A percentile compares a stretch with the other conserved stretches of the same genome.
phyloP scores from a whole-genome alignment of 352 stramenopile genomes.

The Phytophthora pini region DNA sequence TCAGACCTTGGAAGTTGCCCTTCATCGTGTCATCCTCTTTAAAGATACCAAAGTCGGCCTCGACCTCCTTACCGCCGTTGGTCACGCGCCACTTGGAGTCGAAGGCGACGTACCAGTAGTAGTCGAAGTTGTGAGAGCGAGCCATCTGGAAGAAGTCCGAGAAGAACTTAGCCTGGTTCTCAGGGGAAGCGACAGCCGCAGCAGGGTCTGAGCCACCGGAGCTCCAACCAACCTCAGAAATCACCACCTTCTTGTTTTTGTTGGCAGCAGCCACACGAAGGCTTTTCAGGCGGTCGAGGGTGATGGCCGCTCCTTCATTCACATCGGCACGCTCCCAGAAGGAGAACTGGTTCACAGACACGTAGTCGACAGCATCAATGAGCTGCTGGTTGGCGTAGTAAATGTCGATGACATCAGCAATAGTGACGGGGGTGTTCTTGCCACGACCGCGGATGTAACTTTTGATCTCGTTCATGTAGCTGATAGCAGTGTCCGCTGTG shows the following conservation, averaged over 20 bases:
- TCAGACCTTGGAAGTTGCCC: conserved; percentile 55
- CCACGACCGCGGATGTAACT: conserved; percentile 43
- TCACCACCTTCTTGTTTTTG: conserved; percentile 63
- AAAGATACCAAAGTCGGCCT: conserved; percentile 74
- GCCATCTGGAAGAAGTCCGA: conserved; percentile 72
- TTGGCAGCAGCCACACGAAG: conserved; percentile 48
- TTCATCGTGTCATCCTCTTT: conserved; percentile 62
- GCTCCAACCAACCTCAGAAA: conserved; percentile 75
- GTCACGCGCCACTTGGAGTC: conserved; percentile 65
- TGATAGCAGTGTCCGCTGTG: conserved; percentile 49
- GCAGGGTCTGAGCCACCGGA: conserved; percentile 40
- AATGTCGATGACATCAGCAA: conserved; percentile 75
- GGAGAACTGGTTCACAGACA: conserved; percentile 84
- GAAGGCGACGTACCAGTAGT: conserved; percentile 82
- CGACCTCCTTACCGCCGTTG: conserved; percentile 57
- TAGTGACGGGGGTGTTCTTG: conserved; percentile 63
- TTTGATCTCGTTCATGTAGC: conserved; percentile 62
- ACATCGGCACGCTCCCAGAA: conserved; percentile 70
- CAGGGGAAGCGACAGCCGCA: conserved; percentile 48
- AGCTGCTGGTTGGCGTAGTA: conserved; percentile 70
- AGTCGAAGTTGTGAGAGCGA: conserved; percentile 50
- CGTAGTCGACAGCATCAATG: conserved; percentile 66
- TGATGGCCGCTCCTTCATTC: conserved; percentile 51
- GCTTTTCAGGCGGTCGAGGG: conserved; percentile 62
- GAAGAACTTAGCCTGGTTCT: conserved; percentile 73